Conservation (phyloP, 345 rosid genomes). For the Turritis glabra region DNA sequence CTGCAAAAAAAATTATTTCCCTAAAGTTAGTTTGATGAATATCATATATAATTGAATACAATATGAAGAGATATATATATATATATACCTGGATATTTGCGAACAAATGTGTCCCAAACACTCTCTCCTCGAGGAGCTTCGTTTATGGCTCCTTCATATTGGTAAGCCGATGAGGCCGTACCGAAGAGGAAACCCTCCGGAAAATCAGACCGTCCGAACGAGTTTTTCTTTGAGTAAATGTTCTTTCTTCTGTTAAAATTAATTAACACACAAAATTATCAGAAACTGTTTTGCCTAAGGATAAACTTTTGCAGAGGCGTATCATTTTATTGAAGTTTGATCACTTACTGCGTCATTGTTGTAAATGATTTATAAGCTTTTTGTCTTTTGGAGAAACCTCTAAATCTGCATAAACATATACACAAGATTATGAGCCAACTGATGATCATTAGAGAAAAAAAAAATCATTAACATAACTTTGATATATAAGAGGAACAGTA, state of each 20-base stretch:
- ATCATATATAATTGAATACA: not conserved
- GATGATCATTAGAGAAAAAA: not conserved
- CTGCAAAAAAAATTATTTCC: not conserved
- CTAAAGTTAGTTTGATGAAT: not conserved
- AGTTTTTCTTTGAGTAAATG: constrained; percentile 17
- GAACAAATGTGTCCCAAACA: constrained; percentile 44
- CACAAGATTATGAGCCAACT: not conserved
- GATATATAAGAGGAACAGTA: not conserved
- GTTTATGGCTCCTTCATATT: constrained; percentile 38
- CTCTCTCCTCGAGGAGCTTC: constrained; percentile 41
- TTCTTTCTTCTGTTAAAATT: constrained; percentile 17
- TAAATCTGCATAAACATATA: constrained; percentile 10
- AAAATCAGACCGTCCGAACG: constrained; percentile 31
- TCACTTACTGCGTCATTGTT: constrained; percentile 36
- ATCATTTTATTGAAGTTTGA: not conserved
- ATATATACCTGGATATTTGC: constrained; percentile 36
- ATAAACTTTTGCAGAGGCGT: not conserved
- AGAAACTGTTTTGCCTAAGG: not conserved
- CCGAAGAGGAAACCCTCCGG: constrained; percentile 43
- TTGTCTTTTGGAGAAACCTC: not conserved
- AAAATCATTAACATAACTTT: constrained; percentile 1
- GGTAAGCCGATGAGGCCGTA: constrained; percentile 46
- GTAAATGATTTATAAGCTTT: constrained; percentile 2
- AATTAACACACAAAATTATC: not conserved
- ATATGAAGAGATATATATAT: not conserved